Base-by-base conservation (phyloP, 352 stramenopile species). In the Plasmopara halstedii region DNA sequence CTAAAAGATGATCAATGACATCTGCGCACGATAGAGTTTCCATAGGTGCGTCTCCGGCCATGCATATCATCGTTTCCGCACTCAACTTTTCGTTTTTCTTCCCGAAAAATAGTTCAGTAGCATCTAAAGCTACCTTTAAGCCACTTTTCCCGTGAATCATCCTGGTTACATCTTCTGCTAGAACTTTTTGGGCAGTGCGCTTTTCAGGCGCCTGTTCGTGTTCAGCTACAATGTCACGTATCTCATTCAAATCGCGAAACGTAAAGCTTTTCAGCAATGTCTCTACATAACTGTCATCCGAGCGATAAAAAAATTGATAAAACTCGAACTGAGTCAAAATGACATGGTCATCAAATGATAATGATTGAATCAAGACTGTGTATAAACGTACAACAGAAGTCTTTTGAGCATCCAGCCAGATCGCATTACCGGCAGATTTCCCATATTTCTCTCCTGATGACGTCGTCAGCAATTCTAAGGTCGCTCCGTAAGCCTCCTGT, bases 361-460 rank as follows among this genome's bases (percentile, higher is more conserved):
- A 35, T 0, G 2, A 26, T 38, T 39, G 22, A 37, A 52, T 23
- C 34, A 53, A 7, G 46, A 17, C 6, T 31, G 13, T 35, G 37
- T 26, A 15, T 21, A n/a, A 26, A 90, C 97, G 58, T 94, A 99
- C 67, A 54, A 95, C 82, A 0, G 88, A 95, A 5, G 97, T 91
- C 62, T 95, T 95, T 27, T 92, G 78, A 2, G 75, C 53, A 63
- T 99, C 97, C 11, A 99, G 70, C 96, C 96, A 99, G 44, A 99
- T 81, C 2, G 96, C 96, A 41, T 98, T 98, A 29, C 88, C 88
- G 2, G 96, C 96, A 11, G 95, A 98, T 71, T 99, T 99, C 48
- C 97, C 97, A 73, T 99, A 99, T 69, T 99, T 99, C 56, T 98
- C 96, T 42, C 97, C 97, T 36, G 95, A 85, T 5, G 78, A 83